These are phyloP conservation scores for Wickerhamomyces sp. DNA, from an alignment of 1,139 yeast genomes.

Conservation along the genomic window DNA sequence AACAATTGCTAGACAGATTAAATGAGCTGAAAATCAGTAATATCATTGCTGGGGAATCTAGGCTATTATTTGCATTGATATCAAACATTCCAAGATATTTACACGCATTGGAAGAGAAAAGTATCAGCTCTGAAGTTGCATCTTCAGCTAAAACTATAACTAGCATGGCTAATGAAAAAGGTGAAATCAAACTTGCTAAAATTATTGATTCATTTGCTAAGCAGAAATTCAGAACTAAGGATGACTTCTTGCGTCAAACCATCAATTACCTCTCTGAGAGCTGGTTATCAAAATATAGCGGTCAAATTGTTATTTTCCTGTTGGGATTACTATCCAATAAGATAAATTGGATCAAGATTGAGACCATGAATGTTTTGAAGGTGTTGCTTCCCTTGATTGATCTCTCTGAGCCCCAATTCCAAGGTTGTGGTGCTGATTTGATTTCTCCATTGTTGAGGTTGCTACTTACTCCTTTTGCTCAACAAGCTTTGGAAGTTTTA, in stretches of 20 bases:
- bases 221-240: conserved; percentile 77
- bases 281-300: conserved; percentile 74
- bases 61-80: conserved; percentile 67
- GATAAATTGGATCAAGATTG: conserved; percentile 71
- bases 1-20: conserved; percentile 69
- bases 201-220: conserved; percentile 75
- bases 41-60: conserved; percentile 67
- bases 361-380: conserved; percentile 72
- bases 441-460: conserved; percentile 85
- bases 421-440: conserved; percentile 91
- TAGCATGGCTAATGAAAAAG: conserved; percentile 53
- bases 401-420: conserved; percentile 71
- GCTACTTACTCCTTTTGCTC: conserved; percentile 81
- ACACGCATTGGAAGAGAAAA: conserved; percentile 65
- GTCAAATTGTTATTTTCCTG: conserved; percentile 68
- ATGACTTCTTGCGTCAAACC: conserved; percentile 81
- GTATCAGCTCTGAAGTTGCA: conserved; percentile 46
- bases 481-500: conserved; percentile 81
- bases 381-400: conserved; percentile 75
- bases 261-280: conserved; percentile 60
- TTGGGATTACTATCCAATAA: conserved; percentile 77
- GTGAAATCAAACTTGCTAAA: conserved; percentile 60
- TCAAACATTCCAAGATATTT: conserved; percentile 82
- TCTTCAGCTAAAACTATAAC: conserved; percentile 58
- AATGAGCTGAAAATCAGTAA: conserved; percentile 67